Evolutionary conservation across 1,139 yeast genomes (phyloP), one percentile per base, ranked within the genome.

Genomic region (Yamadazyma sp.): DNA sequence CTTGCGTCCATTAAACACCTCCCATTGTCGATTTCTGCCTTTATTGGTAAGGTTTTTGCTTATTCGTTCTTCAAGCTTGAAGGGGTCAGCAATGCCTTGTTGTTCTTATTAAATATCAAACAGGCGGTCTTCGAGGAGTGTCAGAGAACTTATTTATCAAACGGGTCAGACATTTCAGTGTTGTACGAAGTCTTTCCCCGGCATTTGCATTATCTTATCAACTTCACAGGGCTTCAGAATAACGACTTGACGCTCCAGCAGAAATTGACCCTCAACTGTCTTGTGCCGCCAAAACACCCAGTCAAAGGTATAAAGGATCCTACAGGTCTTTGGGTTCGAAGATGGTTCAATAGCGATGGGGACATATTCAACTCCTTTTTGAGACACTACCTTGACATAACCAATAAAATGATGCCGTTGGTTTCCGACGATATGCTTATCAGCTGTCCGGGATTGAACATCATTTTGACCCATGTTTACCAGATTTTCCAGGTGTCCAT

Each of bases 31-130:
- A 59, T 80, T 13, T 73, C 82, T 18, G 94, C 94, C 2, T 86
- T 86, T 53, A 70, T 82, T n/a, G 95, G 95, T 9, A 86, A 87
- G 53, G 76, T 83, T 1, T 77, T 87, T 57, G 90, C 94, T 1
- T 77, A 78, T 52, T 64, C 81, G 11, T 86, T 74, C 49, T 76
- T 80, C 53, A 66, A 73, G 46, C 55, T 85, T 2, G 82, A 84
- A 0, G 70, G 76, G n/a, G 78, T 84, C 6, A 78, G 86, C 12
- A 69, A 67, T 31, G 82, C 86, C 1, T 59, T 87, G 27, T 60
- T 86, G 30, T 82, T 82, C 45, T 56, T 82, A 15, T 61, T 86
- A 33, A 80, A 78, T 48, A 80, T 83, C 47, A 80, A 69, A 50
- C 70, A 64, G 67, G 51, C 56, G 16, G 51, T 56, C 22, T 57